Base-by-base conservation (phyloP, 2,329 filamentous ascomycete genomes). In the Fusarium neocosmosporiellum region DNA sequence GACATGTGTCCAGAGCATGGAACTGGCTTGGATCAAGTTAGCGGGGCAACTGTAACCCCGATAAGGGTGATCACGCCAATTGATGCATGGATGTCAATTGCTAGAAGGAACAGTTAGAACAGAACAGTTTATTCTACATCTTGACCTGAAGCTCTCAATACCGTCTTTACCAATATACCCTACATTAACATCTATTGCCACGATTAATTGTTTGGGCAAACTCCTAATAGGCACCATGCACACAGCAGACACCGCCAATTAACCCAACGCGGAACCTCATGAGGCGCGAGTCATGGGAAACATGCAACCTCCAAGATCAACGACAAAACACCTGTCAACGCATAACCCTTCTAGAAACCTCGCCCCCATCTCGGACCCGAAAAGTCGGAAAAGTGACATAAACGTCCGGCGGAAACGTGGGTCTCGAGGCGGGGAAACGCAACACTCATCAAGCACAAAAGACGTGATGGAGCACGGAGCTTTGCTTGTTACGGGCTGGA, bases 1-100 rank as follows among this genome's bases (percentile, higher is more conserved):
- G 62, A 50, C 41, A 65, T 53, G 61, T 63, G 59, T 43, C 59
- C 59, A 37, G n/a, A 62, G 46, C 8, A 36, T 39, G 22, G 59
- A 36, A 55, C 16, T 36, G 31, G 22, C 53, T 22, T 34, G 22
- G 43, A 53, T 62, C 33, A 24, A 54, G 33, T 63, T 63, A 55
- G 59, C 59, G 59, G 59, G 59, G 59, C 59, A 34, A n/a, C 13
- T 20, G 22, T 41, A 39, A 29, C 59, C 59, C 59, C 59, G 59
- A 54, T 62, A 62, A 54, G 14, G 22, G 7, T 8, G 29, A 54
- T n/a, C 31, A 36, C 22, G 39, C 41, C 18, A 34, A 24, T 60
- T 29, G 36, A 22, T 59, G 57, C 39, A 59, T 59, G 37, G 13
- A n/a, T 33, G 55, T 31, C 27, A 43, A 31, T 43, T 43, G 2